phyloP scores from a whole-genome alignment of 1,284 basidiomycete species.

The Amylostereum areolatum region DNA sequence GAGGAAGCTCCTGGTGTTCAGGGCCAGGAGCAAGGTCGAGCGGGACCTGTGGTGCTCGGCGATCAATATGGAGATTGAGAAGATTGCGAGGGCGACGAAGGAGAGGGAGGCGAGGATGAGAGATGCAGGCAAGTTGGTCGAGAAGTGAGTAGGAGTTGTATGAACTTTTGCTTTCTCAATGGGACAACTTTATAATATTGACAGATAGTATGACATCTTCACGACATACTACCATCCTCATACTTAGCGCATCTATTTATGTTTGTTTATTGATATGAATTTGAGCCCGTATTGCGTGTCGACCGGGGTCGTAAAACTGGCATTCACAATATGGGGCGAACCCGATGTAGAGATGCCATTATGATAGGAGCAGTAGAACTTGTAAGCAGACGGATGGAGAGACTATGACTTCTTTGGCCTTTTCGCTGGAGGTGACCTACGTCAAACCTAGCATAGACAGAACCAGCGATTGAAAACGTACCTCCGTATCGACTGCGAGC shows the following conservation, averaged over 20 bases:
- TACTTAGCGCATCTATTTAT: too few relatives aligned
- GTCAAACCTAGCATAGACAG: constrained; percentile 7
- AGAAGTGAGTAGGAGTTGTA: constrained; percentile 10
- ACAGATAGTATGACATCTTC: too few relatives aligned
- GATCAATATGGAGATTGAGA: constrained; percentile 79
- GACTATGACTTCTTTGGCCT: constrained; percentile 68
- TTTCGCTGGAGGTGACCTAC: constrained; percentile 55
- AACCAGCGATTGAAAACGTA: constrained; percentile 33
- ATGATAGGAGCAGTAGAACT: too few relatives aligned
- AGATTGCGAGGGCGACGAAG: constrained; percentile 49
- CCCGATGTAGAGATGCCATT: too few relatives aligned
- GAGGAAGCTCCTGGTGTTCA: constrained; percentile 60
- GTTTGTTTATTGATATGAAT: too few relatives aligned
- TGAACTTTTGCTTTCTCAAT: background rate
- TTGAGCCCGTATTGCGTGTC: too few relatives aligned
- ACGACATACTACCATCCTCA: too few relatives aligned
- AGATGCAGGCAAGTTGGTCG: constrained; percentile 46
- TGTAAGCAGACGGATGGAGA: too few relatives aligned
- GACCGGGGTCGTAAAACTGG: too few relatives aligned
- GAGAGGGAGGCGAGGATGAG: constrained; percentile 55
- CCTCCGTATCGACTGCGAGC: constrained; percentile 93
- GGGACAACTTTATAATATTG: too few relatives aligned
- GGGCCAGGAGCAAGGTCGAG: constrained; percentile 74
- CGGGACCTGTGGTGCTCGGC: constrained; percentile 88
- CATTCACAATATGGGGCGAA: too few relatives aligned